Evolutionary conservation across 2,329 filamentous ascomycete species (phyloP).

Genomic region (Colletotrichum tofieldiae): DNA sequence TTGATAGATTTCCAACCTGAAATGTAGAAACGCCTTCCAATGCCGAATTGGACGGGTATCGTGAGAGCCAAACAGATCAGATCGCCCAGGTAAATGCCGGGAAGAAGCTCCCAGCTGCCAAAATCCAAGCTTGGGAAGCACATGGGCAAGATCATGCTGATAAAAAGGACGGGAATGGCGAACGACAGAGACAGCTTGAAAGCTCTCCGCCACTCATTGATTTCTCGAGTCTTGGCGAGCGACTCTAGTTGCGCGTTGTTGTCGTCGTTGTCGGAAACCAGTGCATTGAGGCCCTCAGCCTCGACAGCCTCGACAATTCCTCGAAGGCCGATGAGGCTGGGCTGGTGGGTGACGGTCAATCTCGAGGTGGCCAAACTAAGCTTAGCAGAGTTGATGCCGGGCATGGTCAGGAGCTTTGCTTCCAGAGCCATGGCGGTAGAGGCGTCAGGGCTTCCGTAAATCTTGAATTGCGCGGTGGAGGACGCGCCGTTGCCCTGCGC

Average conservation of each 20-base stretch:
- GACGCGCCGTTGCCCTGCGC: constrained; percentile 56
- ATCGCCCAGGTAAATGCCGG: constrained; percentile 90
- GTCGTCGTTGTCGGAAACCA: constrained; percentile 92
- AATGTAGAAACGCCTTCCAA: constrained; percentile 93
- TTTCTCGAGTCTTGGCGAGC: constrained; percentile 95
- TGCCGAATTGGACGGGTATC: constrained; percentile 95
- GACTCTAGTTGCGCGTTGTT: constrained; percentile 98
- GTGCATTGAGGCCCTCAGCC: constrained; percentile 86
- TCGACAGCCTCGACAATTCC: constrained; percentile 88
- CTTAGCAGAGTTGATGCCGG: constrained; percentile 82
- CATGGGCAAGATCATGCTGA: constrained; percentile 97
- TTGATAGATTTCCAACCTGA: constrained; percentile 95
- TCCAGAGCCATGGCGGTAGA: constrained; percentile 81
- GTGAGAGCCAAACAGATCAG: constrained; percentile 87
- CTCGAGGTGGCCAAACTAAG: constrained; percentile 83
- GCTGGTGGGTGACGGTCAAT: constrained; percentile 81
- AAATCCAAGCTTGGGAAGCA: constrained; percentile 82
- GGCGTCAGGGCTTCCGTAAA: constrained; percentile 86
- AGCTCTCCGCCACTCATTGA: constrained; percentile 90
- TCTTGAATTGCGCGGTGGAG: constrained; percentile 81
- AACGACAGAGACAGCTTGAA: constrained; percentile 86
- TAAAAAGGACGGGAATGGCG: constrained; percentile 90
- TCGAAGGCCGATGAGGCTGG: constrained; percentile 82
- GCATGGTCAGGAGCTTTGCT: constrained; percentile 72
- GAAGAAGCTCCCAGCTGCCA: constrained; percentile 76